Conservation (phyloP, 2,329 filamentous ascomycete genomes). For the Didymella arachidicola region DNA sequence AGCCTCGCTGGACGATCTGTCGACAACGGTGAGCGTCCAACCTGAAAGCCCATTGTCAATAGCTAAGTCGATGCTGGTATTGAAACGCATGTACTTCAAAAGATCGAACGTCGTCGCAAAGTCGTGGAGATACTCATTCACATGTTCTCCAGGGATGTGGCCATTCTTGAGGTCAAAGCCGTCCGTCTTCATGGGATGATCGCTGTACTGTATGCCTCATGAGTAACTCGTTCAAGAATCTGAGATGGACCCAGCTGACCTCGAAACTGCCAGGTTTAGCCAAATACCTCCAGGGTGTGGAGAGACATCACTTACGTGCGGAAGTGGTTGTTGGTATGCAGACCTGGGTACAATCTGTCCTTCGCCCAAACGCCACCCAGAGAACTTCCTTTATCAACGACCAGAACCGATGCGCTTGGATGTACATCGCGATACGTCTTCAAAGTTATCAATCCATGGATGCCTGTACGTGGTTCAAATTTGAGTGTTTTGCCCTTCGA, state of each 20-base stretch:
- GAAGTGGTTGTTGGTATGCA: constrained; percentile 56
- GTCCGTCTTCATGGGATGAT: constrained; percentile 43
- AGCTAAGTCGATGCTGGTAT: constrained; percentile 60
- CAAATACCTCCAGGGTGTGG: too few relatives aligned
- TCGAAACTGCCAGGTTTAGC: constrained; percentile 20
- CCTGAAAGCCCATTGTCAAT: constrained; percentile 47
- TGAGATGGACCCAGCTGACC: constrained; percentile 7
- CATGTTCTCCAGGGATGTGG: constrained; percentile 66
- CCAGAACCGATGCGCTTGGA: constrained; percentile 50
- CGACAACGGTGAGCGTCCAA: constrained; percentile 32
- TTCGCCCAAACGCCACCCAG: constrained; percentile 56
- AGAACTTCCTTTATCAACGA: constrained; percentile 54
- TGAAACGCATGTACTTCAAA: constrained; percentile 57
- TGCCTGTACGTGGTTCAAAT: constrained; percentile 23
- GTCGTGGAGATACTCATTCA: constrained; percentile 65
- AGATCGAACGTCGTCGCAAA: constrained; percentile 56
- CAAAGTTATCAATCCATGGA: constrained; percentile 57
- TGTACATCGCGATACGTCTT: constrained; percentile 59
- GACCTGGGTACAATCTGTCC: constrained; percentile 54
- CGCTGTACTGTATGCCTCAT: constrained; percentile 44
- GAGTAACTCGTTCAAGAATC: background rate
- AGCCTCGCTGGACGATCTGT: background rate
- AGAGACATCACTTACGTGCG: constrained; percentile 39
- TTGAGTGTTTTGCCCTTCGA: background rate
- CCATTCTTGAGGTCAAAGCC: constrained; percentile 52